Percentiles rank a stretch among this genome's conserved stretches.
These are phyloP conservation scores for Neonectria coccinea DNA, from an alignment of 2,329 filamentous ascomycete species.

Conservation along the genomic window DNA sequence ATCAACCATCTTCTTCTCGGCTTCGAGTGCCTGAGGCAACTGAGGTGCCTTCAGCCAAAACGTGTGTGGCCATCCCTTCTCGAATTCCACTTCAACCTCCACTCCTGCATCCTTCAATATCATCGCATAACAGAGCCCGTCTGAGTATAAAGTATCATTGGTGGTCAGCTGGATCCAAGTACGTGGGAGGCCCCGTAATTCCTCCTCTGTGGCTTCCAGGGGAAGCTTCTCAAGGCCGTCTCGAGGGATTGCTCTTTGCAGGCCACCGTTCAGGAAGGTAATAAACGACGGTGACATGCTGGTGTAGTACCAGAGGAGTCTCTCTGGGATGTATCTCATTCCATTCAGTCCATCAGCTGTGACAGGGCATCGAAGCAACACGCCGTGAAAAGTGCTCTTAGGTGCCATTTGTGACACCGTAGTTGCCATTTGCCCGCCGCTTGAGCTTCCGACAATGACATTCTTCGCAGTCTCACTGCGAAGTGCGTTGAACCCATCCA, in stretches of 20 bases:
- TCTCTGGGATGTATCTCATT: slow-evolving; percentile 51
- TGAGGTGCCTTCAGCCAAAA: slow-evolving; percentile 62
- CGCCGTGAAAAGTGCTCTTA: slow-evolving; percentile 50
- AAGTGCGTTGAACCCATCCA: slow-evolving; percentile 50
- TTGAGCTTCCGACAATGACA: slow-evolving; percentile 59
- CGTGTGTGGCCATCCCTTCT: slow-evolving; percentile 63
- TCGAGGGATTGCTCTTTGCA: slow-evolving; percentile 51
- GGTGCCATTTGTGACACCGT: slow-evolving; percentile 53
- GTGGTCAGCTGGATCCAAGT: slow-evolving; percentile 64
- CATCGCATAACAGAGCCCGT: slow-evolving; percentile 63
- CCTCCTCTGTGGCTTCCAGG: slow-evolving; percentile 50
- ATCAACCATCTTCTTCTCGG: slow-evolving; percentile 56
- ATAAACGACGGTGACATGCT: slow-evolving; percentile 54
- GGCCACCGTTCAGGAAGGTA: slow-evolving; percentile 50
- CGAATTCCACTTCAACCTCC: slow-evolving; percentile 56
- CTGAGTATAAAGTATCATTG: slow-evolving; percentile 64
- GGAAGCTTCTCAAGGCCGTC: slow-evolving; percentile 57
- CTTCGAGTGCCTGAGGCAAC: slow-evolving; percentile 54
- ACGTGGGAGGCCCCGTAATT: slow-evolving; percentile 51
- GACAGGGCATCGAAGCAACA: slow-evolving; percentile 62
- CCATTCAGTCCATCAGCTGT: slow-evolving; percentile 58
- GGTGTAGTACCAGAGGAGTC: slow-evolving; percentile 53
- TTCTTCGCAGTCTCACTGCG: slow-evolving; percentile 36
- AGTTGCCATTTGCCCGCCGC: slow-evolving; percentile 61
- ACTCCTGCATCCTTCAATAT: slow-evolving; percentile 54